Evolutionary conservation across 257 asterid species (phyloP), one percentile per base, ranked within the genome.

Genomic region (Nicotiana noctiflora): DNA sequence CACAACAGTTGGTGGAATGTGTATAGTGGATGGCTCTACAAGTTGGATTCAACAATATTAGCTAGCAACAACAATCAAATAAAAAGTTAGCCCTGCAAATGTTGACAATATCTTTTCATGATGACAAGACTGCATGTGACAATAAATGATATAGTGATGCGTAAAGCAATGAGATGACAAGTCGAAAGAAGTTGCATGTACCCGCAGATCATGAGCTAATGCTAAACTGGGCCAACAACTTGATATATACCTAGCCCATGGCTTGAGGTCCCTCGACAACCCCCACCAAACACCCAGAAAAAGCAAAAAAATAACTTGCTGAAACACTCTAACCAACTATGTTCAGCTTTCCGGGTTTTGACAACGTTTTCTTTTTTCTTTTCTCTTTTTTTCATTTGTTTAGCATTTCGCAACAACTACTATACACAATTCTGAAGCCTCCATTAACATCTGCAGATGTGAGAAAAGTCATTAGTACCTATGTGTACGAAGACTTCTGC

Each of bases 401-500:
- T 23, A 49, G 23, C 79, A 74, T 49, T 49, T 23, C 5, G 19
- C 15, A 23, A 49, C 49, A 3, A 49, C 78, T 72, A 23, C 79
- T 15, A 49, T 49, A 49, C 14, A 10, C 62, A 25, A 49, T 74
- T 74, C 79, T 74, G 17, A 25, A 2, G 25, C 25, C 62, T 74
- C 27, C 25, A 74, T 72, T 74, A 74, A 74, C 61, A 80, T 2
- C 37, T 65, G 67, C 13, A 18, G 32, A 64, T 79, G 59, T 49
- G 72, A 57, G 29, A 52, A 65, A 68, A 65, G 3, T 72, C 53
- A 17, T 60, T 17, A 21, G 80, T 84, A 95, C 99, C 97, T 65
- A 95, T 89, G 85, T 95, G 99, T 82, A 91, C 88, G 82, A 95
- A 95, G 83, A 95, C 98, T 90, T 95, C 99, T 75, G 97, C 89